Evolutionary conservation across 2,329 filamentous ascomycete genomes (phyloP).

Genomic region (Bipolaris zeicola): DNA sequence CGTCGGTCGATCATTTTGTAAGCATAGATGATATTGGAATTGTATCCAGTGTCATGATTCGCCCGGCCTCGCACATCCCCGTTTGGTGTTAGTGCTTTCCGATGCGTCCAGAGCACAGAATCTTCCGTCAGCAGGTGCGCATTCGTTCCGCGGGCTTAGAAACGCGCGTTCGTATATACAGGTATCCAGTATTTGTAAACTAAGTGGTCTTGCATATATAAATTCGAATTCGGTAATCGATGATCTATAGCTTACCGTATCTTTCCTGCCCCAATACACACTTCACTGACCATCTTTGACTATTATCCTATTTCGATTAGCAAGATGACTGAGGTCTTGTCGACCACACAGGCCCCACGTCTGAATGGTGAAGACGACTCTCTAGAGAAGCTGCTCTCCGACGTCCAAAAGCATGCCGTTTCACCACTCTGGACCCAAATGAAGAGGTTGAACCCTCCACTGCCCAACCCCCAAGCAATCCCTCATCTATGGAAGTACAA

Average conservation of each 20-base stretch:
- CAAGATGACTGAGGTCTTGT: neutral
- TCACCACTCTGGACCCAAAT: constrained; percentile 15
- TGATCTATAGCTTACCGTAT: neutral
- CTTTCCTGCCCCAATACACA: neutral
- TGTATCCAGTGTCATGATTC: neutral
- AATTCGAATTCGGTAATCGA: neutral
- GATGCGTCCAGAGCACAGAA: neutral
- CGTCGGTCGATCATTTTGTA: neutral
- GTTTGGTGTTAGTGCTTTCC: neutral
- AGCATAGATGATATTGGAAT: neutral
- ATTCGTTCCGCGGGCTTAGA: neutral
- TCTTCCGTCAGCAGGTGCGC: neutral
- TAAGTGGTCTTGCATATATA: neutral
- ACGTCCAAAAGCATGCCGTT: constrained; percentile 1
- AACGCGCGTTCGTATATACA: neutral
- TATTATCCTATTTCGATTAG: neutral
- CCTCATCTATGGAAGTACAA: constrained; percentile 11
- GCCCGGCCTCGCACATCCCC: neutral
- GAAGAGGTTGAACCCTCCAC: constrained; percentile 14
- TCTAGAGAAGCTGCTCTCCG: neutral
- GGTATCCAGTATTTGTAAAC: neutral
- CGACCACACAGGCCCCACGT: neutral
- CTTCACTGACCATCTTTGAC: neutral
- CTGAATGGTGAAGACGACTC: neutral
- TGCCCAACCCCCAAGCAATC: constrained; percentile 13